A percentile compares a stretch with the other conserved stretches of the same genome.
These are phyloP conservation scores for Boechera divaricarpa DNA, from an alignment of 345 rosid species.

Conservation along the genomic window DNA sequence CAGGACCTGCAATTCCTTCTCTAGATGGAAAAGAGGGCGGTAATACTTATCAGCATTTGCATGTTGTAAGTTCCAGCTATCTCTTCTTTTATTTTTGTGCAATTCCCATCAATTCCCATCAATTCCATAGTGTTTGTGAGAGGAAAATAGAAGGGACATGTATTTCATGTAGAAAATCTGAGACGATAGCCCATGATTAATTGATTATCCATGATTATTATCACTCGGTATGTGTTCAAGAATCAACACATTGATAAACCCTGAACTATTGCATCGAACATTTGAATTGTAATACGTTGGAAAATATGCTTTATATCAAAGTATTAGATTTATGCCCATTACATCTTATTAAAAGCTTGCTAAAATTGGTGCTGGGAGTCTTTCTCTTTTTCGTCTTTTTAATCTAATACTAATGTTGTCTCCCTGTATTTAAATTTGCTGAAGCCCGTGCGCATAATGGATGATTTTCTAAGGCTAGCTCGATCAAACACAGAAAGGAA, in stretches of 20 bases:
- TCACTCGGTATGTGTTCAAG: background rate
- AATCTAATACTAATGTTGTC: slow-evolving; percentile 25
- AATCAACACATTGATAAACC: background rate
- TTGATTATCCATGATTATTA: background rate
- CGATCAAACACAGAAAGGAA: slow-evolving; percentile 79
- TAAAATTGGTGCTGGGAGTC: background rate
- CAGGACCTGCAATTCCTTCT: slow-evolving; percentile 85
- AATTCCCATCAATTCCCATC: slow-evolving; percentile 4
- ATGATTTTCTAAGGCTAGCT: slow-evolving; percentile 85
- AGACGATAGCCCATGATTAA: background rate
- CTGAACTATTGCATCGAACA: slow-evolving; percentile 2
- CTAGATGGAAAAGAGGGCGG: slow-evolving; percentile 56
- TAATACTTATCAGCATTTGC: slow-evolving; percentile 76
- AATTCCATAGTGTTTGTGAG: background rate
- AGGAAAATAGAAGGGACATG: slow-evolving; percentile 8
- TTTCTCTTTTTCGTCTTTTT: slow-evolving; percentile 5
- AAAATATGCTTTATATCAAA: background rate
- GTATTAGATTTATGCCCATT: slow-evolving; percentile 2
- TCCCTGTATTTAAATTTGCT: slow-evolving; percentile 22
- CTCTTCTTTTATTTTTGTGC: slow-evolving; percentile 3
- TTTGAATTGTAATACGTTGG: background rate
- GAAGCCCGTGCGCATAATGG: slow-evolving; percentile 91
- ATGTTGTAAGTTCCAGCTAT: slow-evolving; percentile 65
- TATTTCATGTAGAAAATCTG: slow-evolving; percentile 15
- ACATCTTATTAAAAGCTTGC: background rate